Conservation (phyloP, 768 basidiomycete genomes). For the Amanita rubescens region DNA sequence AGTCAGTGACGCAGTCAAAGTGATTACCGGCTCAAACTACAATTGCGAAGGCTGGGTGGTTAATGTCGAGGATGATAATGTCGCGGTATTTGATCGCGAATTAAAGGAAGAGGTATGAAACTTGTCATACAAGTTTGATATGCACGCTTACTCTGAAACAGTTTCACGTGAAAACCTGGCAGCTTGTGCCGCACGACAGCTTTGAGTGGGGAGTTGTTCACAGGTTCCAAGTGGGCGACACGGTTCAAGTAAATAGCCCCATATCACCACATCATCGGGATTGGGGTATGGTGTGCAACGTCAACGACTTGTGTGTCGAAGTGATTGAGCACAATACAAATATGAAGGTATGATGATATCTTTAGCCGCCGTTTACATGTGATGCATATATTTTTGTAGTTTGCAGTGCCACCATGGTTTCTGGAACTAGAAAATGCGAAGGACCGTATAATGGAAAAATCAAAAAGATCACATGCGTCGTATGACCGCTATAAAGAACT, state of each 20-base stretch:
- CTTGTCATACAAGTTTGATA: too few species aligned
- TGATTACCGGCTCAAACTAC: background rate
- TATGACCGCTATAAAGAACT: too few species aligned
- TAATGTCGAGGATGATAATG: background rate
- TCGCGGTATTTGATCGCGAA: background rate
- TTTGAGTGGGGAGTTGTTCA: background rate
- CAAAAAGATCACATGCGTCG: too few species aligned
- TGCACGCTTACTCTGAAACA: background rate
- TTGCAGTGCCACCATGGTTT: too few species aligned
- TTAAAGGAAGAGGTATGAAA: background rate
- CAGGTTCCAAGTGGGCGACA: background rate
- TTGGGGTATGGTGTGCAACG: background rate
- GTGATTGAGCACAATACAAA: background rate
- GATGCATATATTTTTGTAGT: too few species aligned
- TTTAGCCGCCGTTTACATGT: background rate
- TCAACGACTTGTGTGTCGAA: background rate
- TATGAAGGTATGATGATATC: too few species aligned
- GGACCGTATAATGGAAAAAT: too few species aligned
- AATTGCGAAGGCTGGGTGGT: background rate
- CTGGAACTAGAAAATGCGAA: too few species aligned
- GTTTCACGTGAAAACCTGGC: background rate
- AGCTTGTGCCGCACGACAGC: background rate
- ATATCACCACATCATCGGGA: background rate
- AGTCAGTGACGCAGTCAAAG: background rate
- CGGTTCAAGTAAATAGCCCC: background rate